Base-by-base conservation (phyloP, 192 early-diverging fungal species). In the Allomyces macrogynus region DNA sequence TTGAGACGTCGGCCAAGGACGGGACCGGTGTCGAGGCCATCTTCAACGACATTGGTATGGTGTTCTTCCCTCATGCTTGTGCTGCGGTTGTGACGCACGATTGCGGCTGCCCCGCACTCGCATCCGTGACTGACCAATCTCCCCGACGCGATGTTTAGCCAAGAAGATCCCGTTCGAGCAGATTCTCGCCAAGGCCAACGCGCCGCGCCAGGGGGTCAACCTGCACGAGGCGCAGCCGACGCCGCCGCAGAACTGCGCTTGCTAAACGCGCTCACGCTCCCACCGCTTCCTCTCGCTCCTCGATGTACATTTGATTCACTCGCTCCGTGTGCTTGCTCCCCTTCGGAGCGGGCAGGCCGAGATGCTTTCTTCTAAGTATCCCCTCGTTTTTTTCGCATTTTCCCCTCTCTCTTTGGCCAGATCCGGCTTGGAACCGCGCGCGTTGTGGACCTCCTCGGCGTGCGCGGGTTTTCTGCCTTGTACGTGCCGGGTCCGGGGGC, bases 1-100 rank as follows among this genome's bases (percentile, higher is more conserved):
- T 82, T 62, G 84, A 86, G 66, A 83, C 84, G 2, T 82, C 80
- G 10, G 84, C 84, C 65, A 86, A 86, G 64, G 83, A 81, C 40
- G 78, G 81, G 7, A 63, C 67, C 24, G 82, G 82, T 66, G 83
- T 86, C 32, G 77, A 71, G 32, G 80, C 83, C 57, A 62, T 86
- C 23, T 86, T 86, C 66, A 81, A 75, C 40, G 71, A 76, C 66
- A 57, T 23, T 20, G 20, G 49, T 24, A 22, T 32, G 5, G 22
- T 60, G 43, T 20, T 27, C 23, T 70, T 23, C 32, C 14, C 61
- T 62, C 40, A 60, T 24, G 44, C 63, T 24, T 60, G 23, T 61
- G 18, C 0, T 27, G 22, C 12, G 22, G 40, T 12, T 14, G 20
- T 16, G 4, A 20, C 4, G 24, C 3, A 24, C 64, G 23, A 22